phyloP scores from a whole-genome alignment of 768 basidiomycete species.

The Hortiboletus flavorubellus region DNA sequence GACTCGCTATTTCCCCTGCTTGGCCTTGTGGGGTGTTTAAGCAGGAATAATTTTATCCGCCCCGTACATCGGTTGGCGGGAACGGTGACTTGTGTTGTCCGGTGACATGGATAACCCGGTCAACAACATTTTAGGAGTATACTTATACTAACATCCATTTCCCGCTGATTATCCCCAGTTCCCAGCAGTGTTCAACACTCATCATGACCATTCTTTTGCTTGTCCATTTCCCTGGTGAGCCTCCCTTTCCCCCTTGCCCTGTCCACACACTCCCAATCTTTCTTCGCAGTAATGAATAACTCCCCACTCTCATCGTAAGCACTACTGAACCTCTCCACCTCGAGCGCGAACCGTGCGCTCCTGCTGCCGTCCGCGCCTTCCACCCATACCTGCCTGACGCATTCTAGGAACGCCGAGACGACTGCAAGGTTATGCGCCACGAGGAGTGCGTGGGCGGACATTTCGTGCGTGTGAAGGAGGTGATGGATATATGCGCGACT shows the following conservation, averaged over 20 bases:
- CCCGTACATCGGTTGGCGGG: neutral
- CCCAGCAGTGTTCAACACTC: neutral
- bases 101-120: no score
- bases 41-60: neutral
- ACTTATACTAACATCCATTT: neutral
- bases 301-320: slow-evolving; percentile 47
- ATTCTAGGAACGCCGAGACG: slow-evolving; percentile 59
- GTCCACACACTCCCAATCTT: slow-evolving; percentile 64
- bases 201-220: slow-evolving; percentile 15
- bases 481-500: slow-evolving; percentile 76
- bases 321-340: slow-evolving; percentile 48
- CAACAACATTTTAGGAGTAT: neutral
- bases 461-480: slow-evolving; percentile 84
- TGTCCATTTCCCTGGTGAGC: slow-evolving; percentile 59
- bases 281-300: slow-evolving; percentile 51
- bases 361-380: neutral
- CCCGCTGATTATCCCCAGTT: neutral
- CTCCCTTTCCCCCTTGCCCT: slow-evolving; percentile 72
- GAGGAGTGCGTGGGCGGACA: slow-evolving; percentile 78
- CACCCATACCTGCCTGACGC: slow-evolving; percentile 43
- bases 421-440: slow-evolving; percentile 73
- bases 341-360: slow-evolving; percentile 34
- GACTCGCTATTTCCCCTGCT: neutral
- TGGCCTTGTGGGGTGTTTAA: neutral
- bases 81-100: no score